Base-by-base conservation (phyloP, 78 protist species). In the Anaeramoeba ignava region DNA sequence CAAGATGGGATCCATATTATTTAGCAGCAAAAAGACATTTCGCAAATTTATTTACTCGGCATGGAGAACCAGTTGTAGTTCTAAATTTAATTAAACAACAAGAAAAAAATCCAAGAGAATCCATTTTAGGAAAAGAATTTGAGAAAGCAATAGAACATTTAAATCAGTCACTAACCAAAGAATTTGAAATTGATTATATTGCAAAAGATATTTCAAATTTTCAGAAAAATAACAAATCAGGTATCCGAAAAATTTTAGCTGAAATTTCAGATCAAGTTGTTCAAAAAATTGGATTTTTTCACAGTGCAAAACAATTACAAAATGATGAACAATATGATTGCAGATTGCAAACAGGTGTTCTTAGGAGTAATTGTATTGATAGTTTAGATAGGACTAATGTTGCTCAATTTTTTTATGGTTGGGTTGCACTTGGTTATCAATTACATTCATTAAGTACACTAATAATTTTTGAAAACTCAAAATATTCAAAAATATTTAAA, bases 301-400 rank as follows among this genome's bases (percentile, higher is more conserved):
- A 0, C 3, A n/a, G 84, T 0, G 2, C 87, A 2, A 38, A 1
- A 2, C 67, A 17, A 39, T 23, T 1, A 1, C 31, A 40, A 39
- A 87, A 38, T 31, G 33, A 2, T 37, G 82, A 41, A 8, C 8
- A 40, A 40, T 79, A 8, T 3, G 3, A 12, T 79, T 79, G 8
- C 1, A 2, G 84, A 3, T 85, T 84, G 54, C 93, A 91, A 68
- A 17, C 78, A 37, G 99, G 98, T 17, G 92, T 94, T 0, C 88
- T 91, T 27, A 91, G 99, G 12, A 90, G 92, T 73, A 96, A 96
- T 84, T 97, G 99, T 86, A 88, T 97, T 36, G 99, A 97, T 84
- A 94, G 98, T n/a, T 88, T 97, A 1, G 99, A 97, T 84, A 89
- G 99, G 8, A 97, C 99, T 36, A 96, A 96, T 86, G 83, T 94